Evolutionary conservation across 2,329 filamentous ascomycete genomes (phyloP).

Genomic region (Rasamsonia emersonii): DNA sequence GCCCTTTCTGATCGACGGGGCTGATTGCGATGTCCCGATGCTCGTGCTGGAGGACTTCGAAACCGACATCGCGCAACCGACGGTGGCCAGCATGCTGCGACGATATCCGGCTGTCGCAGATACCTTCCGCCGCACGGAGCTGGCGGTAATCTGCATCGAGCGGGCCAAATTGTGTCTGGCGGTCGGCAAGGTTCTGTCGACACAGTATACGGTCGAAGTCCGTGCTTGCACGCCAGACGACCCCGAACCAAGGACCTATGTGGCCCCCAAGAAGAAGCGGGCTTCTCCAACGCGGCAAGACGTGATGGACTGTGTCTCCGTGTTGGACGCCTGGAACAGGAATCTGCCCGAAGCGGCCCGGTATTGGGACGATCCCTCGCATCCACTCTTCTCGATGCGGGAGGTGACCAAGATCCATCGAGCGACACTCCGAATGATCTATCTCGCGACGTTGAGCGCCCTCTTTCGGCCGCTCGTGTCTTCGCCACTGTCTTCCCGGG

Average conservation of each 20-base stretch:
- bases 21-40: constrained; percentile 92
- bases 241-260: no score
- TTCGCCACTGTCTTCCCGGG: constrained; percentile 55
- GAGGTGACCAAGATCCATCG: constrained; percentile 61
- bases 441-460: constrained; percentile 83
- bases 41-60: constrained; percentile 79
- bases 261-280: constrained; percentile 83
- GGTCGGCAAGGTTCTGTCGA: constrained; percentile 79
- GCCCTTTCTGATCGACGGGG: constrained; percentile 83
- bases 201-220: constrained; percentile 83
- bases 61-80: constrained; percentile 57
- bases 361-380: constrained; percentile 46
- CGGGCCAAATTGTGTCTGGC: constrained; percentile 84
- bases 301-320: constrained; percentile 70
- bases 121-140: constrained; percentile 61
- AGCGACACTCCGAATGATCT: constrained; percentile 86
- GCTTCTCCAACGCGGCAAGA: constrained; percentile 70
- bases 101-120: constrained; percentile 66
- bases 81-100: constrained; percentile 58
- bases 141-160: constrained; percentile 83
- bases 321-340: constrained; percentile 69
- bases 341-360: constrained; percentile 63
- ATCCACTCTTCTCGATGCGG: constrained; percentile 37
- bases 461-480: constrained; percentile 86
- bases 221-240: no score